Conservation (phyloP, 2,329 filamentous ascomycete species). For the Daldinia sp. region DNA sequence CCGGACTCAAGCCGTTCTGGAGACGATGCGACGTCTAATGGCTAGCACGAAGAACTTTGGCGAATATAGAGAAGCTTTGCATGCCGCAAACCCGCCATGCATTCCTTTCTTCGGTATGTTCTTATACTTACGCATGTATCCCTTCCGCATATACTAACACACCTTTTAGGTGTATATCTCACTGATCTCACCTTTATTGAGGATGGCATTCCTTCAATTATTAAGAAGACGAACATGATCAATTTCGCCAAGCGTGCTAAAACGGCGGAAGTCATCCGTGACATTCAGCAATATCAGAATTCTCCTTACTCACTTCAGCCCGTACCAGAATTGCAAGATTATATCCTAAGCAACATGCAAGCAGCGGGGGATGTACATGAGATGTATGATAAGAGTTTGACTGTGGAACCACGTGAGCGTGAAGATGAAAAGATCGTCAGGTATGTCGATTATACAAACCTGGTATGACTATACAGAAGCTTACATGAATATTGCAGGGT, state of each 20-base stretch:
- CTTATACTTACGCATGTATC: not conserved
- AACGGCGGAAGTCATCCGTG: constrained; percentile 96
- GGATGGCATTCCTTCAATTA: constrained; percentile 94
- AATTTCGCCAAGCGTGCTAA: constrained; percentile 99
- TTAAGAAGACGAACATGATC: constrained; percentile 96
- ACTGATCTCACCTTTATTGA: constrained; percentile 99
- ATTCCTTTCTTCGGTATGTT: constrained; percentile 94
- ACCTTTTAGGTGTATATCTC: constrained; percentile 82
- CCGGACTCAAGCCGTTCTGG: constrained; percentile 81
- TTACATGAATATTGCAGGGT: constrained; percentile 59
- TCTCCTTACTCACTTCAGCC: constrained; percentile 93
- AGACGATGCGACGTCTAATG: constrained; percentile 95
- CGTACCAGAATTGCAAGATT: constrained; percentile 93
- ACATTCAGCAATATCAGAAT: constrained; percentile 99
- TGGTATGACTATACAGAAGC: constrained; percentile 16
- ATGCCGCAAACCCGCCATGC: constrained; percentile 93
- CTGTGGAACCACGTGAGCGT: constrained; percentile 92
- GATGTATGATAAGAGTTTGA: constrained; percentile 98
- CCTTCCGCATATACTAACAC: constrained; percentile 4
- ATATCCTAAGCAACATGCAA: constrained; percentile 96
- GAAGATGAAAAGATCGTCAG: constrained; percentile 99
- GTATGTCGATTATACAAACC: constrained; percentile 64
- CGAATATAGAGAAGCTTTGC: constrained; percentile 92
- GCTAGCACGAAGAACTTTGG: constrained; percentile 98
- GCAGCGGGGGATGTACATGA: constrained; percentile 95